phyloP scores from a whole-genome alignment of 106 monocot genomes.

The Iris macrosiphon region DNA sequence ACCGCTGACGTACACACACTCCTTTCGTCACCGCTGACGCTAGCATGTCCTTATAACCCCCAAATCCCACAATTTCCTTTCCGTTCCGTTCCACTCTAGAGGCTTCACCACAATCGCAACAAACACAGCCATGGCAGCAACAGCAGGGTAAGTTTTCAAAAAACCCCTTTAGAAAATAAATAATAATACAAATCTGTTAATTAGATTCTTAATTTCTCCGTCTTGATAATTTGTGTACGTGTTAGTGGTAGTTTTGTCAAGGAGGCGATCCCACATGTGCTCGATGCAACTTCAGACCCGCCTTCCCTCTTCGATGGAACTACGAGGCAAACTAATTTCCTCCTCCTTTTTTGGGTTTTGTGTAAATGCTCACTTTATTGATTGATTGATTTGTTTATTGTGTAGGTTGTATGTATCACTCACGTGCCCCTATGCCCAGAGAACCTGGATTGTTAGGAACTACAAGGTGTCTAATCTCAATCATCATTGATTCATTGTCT shows the following conservation, averaged over 20 bases:
- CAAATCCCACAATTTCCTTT: no score
- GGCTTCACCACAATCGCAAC: no score
- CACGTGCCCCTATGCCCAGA: constrained; percentile 61
- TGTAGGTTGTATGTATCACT: constrained; percentile 51
- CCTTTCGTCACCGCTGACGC: no score
- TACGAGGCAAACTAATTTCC: constrained; percentile 36
- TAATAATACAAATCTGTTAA: no score
- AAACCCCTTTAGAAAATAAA: no score
- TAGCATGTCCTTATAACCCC: no score
- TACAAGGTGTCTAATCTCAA: constrained; percentile 15
- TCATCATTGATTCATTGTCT: neutral
- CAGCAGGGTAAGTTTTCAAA: no score
- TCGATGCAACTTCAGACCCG: constrained; percentile 46
- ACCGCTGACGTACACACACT: no score
- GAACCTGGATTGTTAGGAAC: constrained; percentile 81
- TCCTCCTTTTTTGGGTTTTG: neutral
- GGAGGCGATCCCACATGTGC: constrained; percentile 41
- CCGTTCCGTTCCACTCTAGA: no score
- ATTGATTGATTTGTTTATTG: neutral
- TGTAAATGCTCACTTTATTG: neutral
- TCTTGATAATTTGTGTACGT: no score
- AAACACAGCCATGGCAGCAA: no score
- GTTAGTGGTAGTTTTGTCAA: neutral
- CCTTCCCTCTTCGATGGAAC: constrained; percentile 84
- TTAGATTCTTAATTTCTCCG: no score